Evolutionary conservation across 148 eudicot species (phyloP), one percentile per base, ranked within the genome.

Genomic region (Chenopodium berlandieri): DNA sequence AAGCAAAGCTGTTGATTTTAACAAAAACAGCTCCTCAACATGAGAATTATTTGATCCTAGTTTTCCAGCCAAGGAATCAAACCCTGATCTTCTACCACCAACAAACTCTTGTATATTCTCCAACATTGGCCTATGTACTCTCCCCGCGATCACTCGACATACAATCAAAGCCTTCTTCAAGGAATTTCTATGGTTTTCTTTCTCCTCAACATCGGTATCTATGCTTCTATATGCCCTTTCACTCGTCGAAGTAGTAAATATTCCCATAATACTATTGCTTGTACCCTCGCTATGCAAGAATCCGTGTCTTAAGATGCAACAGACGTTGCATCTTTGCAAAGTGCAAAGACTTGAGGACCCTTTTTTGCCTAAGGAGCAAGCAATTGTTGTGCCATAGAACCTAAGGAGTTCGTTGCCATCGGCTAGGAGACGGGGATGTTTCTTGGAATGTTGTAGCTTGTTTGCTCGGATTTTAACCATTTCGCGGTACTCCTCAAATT

Each of bases 381-480:
- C 84, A 5, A 89, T 70, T 1, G 91, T 84, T 67, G 97, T 86
- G 46, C 93, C 94, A 46, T 91, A 80, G 87, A 91, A 93, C 75
- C 97, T 89, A 23, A 93, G 81, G 23, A 93, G 89, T 83, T 93
- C 97, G 48, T 93, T 93, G 1, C 97, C 97, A 79, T 93, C 95
- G 0, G 94, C 97, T n/a, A 90, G 69, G 85, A 94, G 92, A 44
- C 97, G 91, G 0, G 95, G 97, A 63, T 90, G 90, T 47, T 88
- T 87, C 79, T 88, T 88, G 4, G 86, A 19, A 50, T 81, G 48
- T 46, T 81, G 71, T 47, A 86, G 86, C 60, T 79, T 87, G 90
- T 86, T 87, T 17, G 94, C 91, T 82, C 84, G 82, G 81, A 90
- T 88, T 75, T 90, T 93, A 16, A 93, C 94, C 40, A 76, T 80